Evolutionary conservation across 1,139 yeast genomes (phyloP).

Genomic region (Hansenula sp.): DNA sequence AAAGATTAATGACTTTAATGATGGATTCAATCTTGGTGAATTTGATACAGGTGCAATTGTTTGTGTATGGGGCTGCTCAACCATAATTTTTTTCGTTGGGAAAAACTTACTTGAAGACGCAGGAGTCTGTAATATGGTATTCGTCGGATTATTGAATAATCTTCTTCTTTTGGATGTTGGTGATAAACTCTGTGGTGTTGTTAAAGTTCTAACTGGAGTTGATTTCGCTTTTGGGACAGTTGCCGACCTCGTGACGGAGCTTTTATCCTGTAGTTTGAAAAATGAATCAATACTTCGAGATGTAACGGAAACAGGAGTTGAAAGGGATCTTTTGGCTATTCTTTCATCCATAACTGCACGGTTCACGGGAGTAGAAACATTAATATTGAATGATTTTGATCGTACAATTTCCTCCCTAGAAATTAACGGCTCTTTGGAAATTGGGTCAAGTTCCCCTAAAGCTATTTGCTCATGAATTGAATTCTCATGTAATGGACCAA

Average conservation of each 20-base stretch:
- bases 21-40: not conserved
- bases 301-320: not conserved
- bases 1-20: no score
- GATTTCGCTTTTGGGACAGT: not conserved
- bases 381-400: not conserved
- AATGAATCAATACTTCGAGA: slow-evolving; percentile 9
- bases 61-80: not conserved
- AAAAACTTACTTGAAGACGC: slow-evolving; percentile 12
- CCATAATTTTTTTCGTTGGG: not conserved
- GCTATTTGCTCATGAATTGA: slow-evolving; percentile 55
- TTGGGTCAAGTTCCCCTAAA: slow-evolving; percentile 63
- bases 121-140: slow-evolving; percentile 4
- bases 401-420: slow-evolving; percentile 27
- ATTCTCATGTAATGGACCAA: slow-evolving; percentile 51
- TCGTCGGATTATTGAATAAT: slow-evolving; percentile 9
- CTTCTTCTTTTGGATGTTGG: slow-evolving; percentile 20
- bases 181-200: slow-evolving; percentile 10
- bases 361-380: not conserved
- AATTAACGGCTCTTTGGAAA: slow-evolving; percentile 42
- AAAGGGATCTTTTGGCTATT: slow-evolving; percentile 1
- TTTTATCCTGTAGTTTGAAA: slow-evolving; percentile 2
- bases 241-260: not conserved
- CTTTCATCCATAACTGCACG: not conserved
- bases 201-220: not conserved
- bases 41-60: not conserved